A percentile compares a stretch with the other conserved stretches of the same genome.
Conservation (phyloP, 768 basidiomycete species). For the Calocera cornea region DNA sequence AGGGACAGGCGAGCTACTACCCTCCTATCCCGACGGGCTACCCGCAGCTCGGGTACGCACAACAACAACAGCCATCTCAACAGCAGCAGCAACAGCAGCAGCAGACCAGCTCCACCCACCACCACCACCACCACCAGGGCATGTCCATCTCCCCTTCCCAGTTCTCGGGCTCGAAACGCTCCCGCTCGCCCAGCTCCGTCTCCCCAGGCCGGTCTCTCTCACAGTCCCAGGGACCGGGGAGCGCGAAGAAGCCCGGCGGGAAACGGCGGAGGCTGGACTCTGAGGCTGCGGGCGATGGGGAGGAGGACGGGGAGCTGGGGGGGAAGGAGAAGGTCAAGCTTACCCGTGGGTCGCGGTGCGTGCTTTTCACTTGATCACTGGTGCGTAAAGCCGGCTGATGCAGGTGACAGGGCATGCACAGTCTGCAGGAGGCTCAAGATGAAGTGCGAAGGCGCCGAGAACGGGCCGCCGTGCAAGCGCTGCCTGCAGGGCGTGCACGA, state of each 20-base stretch:
- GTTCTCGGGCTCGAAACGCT: background rate
- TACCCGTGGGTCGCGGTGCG: slow-evolving; percentile 71
- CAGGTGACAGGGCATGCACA: slow-evolving; percentile 57
- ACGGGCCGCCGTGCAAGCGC: slow-evolving; percentile 83
- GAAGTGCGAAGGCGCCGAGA: slow-evolving; percentile 82
- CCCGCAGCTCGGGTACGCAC: no score
- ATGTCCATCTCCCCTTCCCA: background rate
- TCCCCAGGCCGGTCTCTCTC: background rate
- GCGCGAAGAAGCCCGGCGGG: background rate
- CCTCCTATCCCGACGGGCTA: background rate
- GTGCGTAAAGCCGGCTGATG: no score
- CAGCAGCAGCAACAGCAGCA: background rate
- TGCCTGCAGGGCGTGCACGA: slow-evolving; percentile 44
- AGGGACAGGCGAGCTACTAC: background rate
- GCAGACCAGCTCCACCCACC: background rate
- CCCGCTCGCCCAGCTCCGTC: background rate
- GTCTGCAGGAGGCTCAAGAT: slow-evolving; percentile 86
- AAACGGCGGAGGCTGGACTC: background rate
- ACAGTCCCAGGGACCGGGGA: no score
- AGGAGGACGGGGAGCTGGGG: slow-evolving; percentile 39
- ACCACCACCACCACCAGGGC: background rate
- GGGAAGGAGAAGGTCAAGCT: slow-evolving; percentile 65
- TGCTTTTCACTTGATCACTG: slow-evolving; percentile 4
- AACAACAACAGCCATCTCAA: no score
- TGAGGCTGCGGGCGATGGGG: slow-evolving; percentile 23